Base-by-base conservation (phyloP, 495 filamentous ascomycete species). In the Podospora sp. region DNA sequence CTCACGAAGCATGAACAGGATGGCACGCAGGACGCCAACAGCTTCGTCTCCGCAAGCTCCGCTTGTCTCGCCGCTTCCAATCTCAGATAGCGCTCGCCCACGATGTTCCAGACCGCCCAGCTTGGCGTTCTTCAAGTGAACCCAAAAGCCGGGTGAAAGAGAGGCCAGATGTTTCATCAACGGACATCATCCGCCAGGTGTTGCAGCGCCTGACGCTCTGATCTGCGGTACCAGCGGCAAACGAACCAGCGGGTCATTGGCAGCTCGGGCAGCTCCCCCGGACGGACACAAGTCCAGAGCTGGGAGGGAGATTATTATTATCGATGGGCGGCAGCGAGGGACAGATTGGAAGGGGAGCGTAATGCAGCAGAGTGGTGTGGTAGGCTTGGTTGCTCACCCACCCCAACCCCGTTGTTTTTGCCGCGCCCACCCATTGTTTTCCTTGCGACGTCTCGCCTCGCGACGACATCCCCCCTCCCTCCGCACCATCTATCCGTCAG, bases 341-440 rank as follows among this genome's bases (percentile, higher is more conserved):
- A 20, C n/a, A 25, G 36, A 35, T 9, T 22, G 21, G 33, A 6
- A 33, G 25, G 29, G 33, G n/a, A 36, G 57, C 26, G 58, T 11
- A n/a, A 8, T 40, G 27, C 46, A 46, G 46, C 33, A 4, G n/a
- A 63, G 46, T 35, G 57, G 57, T 62, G 56, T 27, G 33, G 65
- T 64, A 59, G 66, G 66, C 56, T 60, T 35, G 18, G 51, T 46
- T 18, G 40, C 40, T 18, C 40, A 46, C 40, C 16, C 40, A 46
- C 59, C 66, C 70, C 67, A 68, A 61, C 70, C 70, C 62, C 70
- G 64, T 69, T 69, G 70, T 69, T 72, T 72, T 72, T 66, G 55
- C 64, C 64, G 67, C 70, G 65, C 70, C 70, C 70, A 66, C 70
- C 35, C 60, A 40, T 72, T 72, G 67, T 69, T 72, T 72, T 72